Evolutionary conservation across 306 rosid species (phyloP).

Genomic region (Clitoria ternatea): DNA sequence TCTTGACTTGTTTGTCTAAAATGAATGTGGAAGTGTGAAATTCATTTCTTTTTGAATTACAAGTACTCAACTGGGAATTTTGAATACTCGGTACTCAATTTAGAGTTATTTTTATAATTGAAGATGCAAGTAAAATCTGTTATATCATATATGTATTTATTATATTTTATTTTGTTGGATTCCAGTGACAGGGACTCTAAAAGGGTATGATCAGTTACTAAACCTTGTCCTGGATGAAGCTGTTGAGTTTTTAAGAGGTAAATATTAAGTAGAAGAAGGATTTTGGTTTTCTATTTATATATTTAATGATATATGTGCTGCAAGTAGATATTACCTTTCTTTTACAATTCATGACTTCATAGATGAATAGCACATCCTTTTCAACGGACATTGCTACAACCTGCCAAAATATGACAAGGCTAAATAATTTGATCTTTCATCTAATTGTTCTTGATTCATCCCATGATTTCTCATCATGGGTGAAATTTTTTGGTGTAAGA

Average conservation of each 20-base stretch:
- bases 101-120: neutral
- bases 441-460: neutral
- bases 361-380: neutral
- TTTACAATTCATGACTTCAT: neutral
- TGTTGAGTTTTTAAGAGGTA: conserved; percentile 88
- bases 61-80: neutral
- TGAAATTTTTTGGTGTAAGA: neutral
- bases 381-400: neutral
- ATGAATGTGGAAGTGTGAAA: neutral
- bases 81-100: neutral
- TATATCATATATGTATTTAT: neutral
- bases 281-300: neutral
- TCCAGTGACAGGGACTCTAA: conserved; percentile 79
- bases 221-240: conserved; percentile 97
- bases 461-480: neutral
- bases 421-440: neutral
- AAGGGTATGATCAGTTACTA: conserved; percentile 94
- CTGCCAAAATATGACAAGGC: neutral
- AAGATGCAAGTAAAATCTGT: neutral
- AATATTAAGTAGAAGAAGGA: neutral
- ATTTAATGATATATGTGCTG: neutral
- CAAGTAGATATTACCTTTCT: neutral
- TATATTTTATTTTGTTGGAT: conserved; percentile 19
- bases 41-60: neutral
- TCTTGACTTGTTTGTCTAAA: neutral